Conservation (phyloP, 2,329 filamentous ascomycete genomes). For the Phyllosticta citribraziliensis region DNA sequence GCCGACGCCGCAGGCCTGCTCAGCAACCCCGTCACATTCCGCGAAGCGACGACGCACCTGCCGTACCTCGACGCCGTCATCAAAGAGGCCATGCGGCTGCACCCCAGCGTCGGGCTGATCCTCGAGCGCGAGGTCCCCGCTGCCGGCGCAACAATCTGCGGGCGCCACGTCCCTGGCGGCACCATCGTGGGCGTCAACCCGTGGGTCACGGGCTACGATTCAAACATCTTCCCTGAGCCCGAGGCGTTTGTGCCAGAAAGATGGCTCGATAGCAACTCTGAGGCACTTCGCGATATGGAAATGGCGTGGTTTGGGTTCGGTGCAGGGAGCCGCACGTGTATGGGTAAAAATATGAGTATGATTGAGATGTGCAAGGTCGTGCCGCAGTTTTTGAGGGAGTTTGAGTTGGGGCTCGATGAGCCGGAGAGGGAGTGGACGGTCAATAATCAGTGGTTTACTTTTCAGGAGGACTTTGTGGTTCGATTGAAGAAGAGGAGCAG, state of each 20-base stretch:
- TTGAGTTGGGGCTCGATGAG: constrained; percentile 11
- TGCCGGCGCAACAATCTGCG: constrained; percentile 17
- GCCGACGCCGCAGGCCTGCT: constrained; percentile 14
- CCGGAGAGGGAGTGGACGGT: constrained; percentile 1
- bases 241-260: constrained; percentile 11
- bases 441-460: constrained; percentile 9
- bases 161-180: constrained; percentile 16
- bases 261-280: constrained; percentile 8
- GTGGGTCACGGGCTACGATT: constrained; percentile 17
- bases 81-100: constrained; percentile 37
- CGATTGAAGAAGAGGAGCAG: background rate
- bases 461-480: constrained; percentile 3
- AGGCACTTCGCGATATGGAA: background rate
- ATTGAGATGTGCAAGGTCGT: constrained; percentile 14
- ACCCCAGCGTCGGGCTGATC: constrained; percentile 27
- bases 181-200: constrained; percentile 25
- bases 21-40: constrained; percentile 15
- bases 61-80: constrained; percentile 39
- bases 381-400: constrained; percentile 12
- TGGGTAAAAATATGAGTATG: constrained; percentile 12
- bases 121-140: constrained; percentile 23
- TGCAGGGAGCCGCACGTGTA: constrained; percentile 11
- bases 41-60: constrained; percentile 17
- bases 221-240: constrained; percentile 4
- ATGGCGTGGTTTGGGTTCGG: constrained; percentile 12